Evolutionary conservation across 768 basidiomycete genomes (phyloP).

Genomic region (Hypholoma sublateritium): DNA sequence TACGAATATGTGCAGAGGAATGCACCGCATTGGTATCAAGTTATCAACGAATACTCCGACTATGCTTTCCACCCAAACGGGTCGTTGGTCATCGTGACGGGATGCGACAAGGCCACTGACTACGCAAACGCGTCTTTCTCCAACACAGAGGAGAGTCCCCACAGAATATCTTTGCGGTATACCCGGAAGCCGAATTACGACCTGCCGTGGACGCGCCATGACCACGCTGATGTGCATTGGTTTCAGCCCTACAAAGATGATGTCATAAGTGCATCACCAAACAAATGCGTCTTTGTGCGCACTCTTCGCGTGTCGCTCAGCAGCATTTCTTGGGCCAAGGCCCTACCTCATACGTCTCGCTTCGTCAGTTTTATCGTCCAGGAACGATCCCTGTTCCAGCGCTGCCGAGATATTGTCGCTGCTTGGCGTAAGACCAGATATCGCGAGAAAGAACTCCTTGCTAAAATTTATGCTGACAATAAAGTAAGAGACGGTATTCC

Average conservation of each 20-base stretch:
- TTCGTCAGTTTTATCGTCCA: background rate
- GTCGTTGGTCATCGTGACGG: background rate
- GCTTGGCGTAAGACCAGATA: background rate
- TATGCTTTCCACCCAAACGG: background rate
- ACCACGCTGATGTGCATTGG: background rate
- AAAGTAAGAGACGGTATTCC: background rate
- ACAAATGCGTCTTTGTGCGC: background rate
- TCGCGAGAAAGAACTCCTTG: background rate
- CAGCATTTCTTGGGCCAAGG: background rate
- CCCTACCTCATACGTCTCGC: background rate
- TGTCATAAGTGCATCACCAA: background rate
- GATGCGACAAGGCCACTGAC: background rate
- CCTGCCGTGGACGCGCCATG: background rate
- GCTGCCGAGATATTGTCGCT: background rate
- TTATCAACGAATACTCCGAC: background rate
- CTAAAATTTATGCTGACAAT: background rate
- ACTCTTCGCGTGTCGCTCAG: background rate
- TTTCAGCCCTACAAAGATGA: background rate
- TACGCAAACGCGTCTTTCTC: background rate
- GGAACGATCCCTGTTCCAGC: background rate
- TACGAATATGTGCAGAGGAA: background rate
- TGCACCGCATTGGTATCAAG: background rate
- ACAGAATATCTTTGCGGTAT: background rate
- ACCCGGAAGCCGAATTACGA: background rate
- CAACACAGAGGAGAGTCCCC: background rate